phyloP scores from a whole-genome alignment of 75 land plant genomes.

The Pinus taeda region DNA sequence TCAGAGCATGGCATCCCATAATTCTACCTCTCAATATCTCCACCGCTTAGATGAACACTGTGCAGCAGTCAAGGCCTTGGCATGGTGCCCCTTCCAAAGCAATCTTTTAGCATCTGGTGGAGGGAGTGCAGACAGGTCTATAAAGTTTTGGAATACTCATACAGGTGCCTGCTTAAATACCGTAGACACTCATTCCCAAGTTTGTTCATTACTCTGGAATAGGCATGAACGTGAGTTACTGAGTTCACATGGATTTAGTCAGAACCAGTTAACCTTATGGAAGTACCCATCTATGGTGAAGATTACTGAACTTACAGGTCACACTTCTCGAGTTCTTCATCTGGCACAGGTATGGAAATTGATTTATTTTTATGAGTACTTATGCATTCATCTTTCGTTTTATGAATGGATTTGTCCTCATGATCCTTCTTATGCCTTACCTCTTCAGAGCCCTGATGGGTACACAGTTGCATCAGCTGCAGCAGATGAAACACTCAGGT shows the following conservation, averaged over 20 bases:
- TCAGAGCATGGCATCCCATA: slow-evolving; percentile 29
- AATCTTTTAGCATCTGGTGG: slow-evolving; percentile 63
- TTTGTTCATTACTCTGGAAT: slow-evolving; percentile 80
- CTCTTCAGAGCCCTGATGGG: slow-evolving; percentile 23
- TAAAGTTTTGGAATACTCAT: slow-evolving; percentile 69
- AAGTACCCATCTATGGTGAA: slow-evolving; percentile 75
- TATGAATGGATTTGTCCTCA: slow-evolving; percentile 6
- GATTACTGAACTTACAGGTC: slow-evolving; percentile 70
- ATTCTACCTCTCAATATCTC: slow-evolving; percentile 38
- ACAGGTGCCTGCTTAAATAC: slow-evolving; percentile 72
- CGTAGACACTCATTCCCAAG: slow-evolving; percentile 83
- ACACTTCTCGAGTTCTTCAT: slow-evolving; percentile 60
- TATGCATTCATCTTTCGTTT: not conserved
- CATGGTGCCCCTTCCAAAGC: slow-evolving; percentile 87
- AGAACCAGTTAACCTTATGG: slow-evolving; percentile 67
- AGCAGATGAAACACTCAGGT: slow-evolving; percentile 57
- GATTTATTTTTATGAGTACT: not conserved
- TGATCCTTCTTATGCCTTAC: slow-evolving; percentile 1
- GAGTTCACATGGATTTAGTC: slow-evolving; percentile 80
- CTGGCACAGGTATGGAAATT: slow-evolving; percentile 65
- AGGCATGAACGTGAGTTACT: slow-evolving; percentile 79
- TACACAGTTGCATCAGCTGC: slow-evolving; percentile 27
- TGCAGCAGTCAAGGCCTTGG: slow-evolving; percentile 75
- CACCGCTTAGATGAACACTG: slow-evolving; percentile 66
- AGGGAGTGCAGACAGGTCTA: slow-evolving; percentile 51